Percentiles rank a stretch among this genome's conserved stretches.
phyloP scores from a whole-genome alignment of 805 yeast species.

The Pichia membranifaciens region DNA sequence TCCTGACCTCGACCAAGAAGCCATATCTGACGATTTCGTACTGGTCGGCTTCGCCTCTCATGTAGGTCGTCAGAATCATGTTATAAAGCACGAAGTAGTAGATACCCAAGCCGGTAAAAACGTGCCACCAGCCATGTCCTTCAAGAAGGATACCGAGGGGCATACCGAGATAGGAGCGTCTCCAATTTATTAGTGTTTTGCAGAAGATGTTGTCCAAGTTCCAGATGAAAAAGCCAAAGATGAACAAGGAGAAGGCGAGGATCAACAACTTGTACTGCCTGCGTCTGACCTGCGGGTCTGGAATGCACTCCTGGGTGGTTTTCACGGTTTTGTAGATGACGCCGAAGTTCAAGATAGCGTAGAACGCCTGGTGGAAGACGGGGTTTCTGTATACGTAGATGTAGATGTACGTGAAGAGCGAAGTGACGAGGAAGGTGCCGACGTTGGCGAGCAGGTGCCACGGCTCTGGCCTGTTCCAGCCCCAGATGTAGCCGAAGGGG shows the following conservation, averaged over 20 bases:
- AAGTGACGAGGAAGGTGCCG: conserved; percentile 29
- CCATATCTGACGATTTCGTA: conserved; percentile 56
- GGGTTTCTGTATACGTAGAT: conserved; percentile 69
- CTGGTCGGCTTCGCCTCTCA: conserved; percentile 49
- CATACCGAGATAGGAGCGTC: conserved; percentile 60
- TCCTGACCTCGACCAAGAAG: conserved; percentile 45
- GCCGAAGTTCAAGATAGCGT: conserved; percentile 69
- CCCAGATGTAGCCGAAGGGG: conserved; percentile 50
- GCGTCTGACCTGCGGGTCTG: conserved; percentile 18
- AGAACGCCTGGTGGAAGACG: conserved; percentile 81
- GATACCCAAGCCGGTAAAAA: conserved; percentile 80
- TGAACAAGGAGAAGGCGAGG: conserved; percentile 39
- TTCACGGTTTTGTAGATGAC: conserved; percentile 55
- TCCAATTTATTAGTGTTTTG: conserved; percentile 43
- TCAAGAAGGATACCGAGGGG: conserved; percentile 85
- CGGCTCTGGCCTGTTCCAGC: conserved; percentile 25
- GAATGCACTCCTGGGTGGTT: conserved; percentile 21
- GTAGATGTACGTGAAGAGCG: conserved; percentile 60
- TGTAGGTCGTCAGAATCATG: conserved; percentile 66
- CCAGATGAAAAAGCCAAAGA: conserved; percentile 80
- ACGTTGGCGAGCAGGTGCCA: conserved; percentile 19
- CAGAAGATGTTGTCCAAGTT: conserved; percentile 84
- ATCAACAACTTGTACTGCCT: conserved; percentile 25
- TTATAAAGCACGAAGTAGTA: conserved; percentile 77
- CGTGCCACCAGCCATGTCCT: conserved; percentile 98